A percentile compares a stretch with the other conserved stretches of the same genome.
These are phyloP conservation scores for Teunomyces kruisii DNA, from an alignment of 805 yeast genomes.

Conservation along the genomic window DNA sequence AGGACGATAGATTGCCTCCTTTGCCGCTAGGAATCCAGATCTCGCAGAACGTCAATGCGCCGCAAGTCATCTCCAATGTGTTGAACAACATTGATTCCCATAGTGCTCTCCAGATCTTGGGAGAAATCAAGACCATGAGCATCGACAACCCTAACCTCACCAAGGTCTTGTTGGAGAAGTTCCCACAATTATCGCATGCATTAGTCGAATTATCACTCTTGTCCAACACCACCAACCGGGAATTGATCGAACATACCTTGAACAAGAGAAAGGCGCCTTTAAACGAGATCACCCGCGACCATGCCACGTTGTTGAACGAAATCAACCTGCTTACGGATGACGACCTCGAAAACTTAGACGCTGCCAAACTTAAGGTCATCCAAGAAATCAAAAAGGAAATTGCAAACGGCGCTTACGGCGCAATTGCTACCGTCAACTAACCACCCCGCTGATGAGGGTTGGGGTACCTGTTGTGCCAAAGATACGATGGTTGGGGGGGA, in stretches of 20 bases:
- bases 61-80: slow-evolving; percentile 26
- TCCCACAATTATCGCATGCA: slow-evolving; percentile 84
- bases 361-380: slow-evolving; percentile 16
- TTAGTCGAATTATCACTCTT: slow-evolving; percentile 65
- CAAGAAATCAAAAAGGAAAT: slow-evolving; percentile 17
- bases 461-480: too few relatives aligned
- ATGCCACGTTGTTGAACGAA: slow-evolving; percentile 29
- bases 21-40: slow-evolving; percentile 43
- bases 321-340: slow-evolving; percentile 28
- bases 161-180: slow-evolving; percentile 57
- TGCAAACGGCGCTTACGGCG: slow-evolving; percentile 23
- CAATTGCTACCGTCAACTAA: neutral
- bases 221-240: slow-evolving; percentile 34
- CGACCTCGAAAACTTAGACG: slow-evolving; percentile 30
- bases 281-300: slow-evolving; percentile 30
- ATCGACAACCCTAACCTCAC: slow-evolving; percentile 56
- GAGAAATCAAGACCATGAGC: slow-evolving; percentile 62
- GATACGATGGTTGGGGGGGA: neutral
- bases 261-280: slow-evolving; percentile 32
- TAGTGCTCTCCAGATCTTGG: slow-evolving; percentile 23
- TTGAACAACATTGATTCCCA: slow-evolving; percentile 22
- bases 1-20: slow-evolving; percentile 32
- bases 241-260: slow-evolving; percentile 35
- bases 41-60: slow-evolving; percentile 39
- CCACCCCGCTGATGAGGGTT: too few relatives aligned